Conservation (phyloP, 352 stramenopile species). For the Nothophytophthora sp. region DNA sequence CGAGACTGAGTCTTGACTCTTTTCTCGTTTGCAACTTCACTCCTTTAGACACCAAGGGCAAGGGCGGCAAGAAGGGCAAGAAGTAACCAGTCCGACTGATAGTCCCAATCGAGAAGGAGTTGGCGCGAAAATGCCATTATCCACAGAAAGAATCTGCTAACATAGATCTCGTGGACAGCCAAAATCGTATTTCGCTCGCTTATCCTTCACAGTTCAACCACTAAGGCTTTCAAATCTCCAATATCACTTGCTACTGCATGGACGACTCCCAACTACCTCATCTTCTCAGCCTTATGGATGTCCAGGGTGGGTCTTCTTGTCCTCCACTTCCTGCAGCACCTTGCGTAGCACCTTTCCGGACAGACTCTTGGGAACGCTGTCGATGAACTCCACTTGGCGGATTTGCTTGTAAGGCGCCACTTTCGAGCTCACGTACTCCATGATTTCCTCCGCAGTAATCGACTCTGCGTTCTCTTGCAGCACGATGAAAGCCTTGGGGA, state of each 20-base stretch:
- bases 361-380: conserved; percentile 85
- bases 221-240: too few species aligned
- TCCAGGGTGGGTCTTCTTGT: conserved; percentile 17
- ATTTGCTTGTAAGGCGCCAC: conserved; percentile 89
- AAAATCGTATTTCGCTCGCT: too few species aligned
- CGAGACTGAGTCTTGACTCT: neutral
- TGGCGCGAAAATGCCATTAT: too few species aligned
- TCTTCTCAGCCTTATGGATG: neutral
- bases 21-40: neutral
- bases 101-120: too few species aligned
- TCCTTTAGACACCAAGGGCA: neutral
- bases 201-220: too few species aligned
- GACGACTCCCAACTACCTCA: too few species aligned
- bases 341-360: conserved; percentile 91
- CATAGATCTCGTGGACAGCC: too few species aligned
- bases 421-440: conserved; percentile 76
- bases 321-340: conserved; percentile 59
- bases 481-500: conserved; percentile 91
- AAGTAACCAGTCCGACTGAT: conserved; percentile 1
- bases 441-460: conserved; percentile 18
- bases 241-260: too few species aligned
- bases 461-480: conserved; percentile 38
- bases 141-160: too few species aligned
- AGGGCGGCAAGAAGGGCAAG: conserved; percentile 31
- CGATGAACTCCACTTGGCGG: conserved; percentile 82